phyloP scores from a whole-genome alignment of 1,139 yeast species.

The Nadsonia starkeyi-henricii region DNA sequence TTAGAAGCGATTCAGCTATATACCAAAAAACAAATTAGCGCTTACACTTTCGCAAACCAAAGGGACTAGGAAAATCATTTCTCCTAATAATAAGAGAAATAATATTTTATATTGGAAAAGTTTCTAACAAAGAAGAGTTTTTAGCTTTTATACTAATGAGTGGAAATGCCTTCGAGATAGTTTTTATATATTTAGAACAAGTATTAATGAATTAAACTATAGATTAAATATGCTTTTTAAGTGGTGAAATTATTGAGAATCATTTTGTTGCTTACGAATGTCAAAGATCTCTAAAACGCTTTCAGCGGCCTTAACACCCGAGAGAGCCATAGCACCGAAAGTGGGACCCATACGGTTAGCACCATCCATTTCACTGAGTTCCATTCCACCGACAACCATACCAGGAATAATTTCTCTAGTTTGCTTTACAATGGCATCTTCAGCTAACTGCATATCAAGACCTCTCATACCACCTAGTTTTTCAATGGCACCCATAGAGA shows the following conservation, averaged over 20 bases:
- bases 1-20: too few species aligned
- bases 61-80: too few species aligned
- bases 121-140: too few species aligned
- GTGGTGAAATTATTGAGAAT: not conserved
- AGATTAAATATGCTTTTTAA: too few species aligned
- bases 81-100: too few species aligned
- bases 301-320: slow-evolving; percentile 69
- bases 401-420: slow-evolving; percentile 60
- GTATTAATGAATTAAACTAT: too few species aligned
- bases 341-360: slow-evolving; percentile 79
- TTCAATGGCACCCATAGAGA: slow-evolving; percentile 25
- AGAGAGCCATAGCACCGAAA: slow-evolving; percentile 68
- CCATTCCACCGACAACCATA: slow-evolving; percentile 70
- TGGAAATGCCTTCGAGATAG: too few species aligned
- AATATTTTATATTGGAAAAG: too few species aligned
- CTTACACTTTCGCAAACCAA: too few species aligned
- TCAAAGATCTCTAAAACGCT: slow-evolving; percentile 38
- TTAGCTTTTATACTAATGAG: too few species aligned
- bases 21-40: too few species aligned
- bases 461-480: slow-evolving; percentile 65
- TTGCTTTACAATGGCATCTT: slow-evolving; percentile 61
- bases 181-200: too few species aligned
- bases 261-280: slow-evolving; percentile 30
- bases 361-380: slow-evolving; percentile 64
- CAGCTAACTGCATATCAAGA: slow-evolving; percentile 65